Base-by-base conservation (phyloP, 805 yeast species). In the Wickerhamomyces chaumierensis region DNA sequence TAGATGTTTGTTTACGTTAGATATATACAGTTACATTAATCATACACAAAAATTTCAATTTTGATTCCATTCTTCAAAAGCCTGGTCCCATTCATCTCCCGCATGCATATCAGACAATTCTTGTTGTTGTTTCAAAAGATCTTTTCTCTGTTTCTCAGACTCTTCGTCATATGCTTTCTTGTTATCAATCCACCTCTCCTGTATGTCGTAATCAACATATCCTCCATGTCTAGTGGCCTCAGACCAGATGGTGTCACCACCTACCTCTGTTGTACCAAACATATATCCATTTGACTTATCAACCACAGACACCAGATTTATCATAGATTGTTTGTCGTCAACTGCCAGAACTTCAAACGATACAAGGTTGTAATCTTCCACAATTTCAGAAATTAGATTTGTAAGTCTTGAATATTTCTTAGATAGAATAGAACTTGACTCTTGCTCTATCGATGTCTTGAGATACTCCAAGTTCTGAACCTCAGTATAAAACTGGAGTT, bases 231-330 rank as follows among this genome's bases (percentile, higher is more conserved):
- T 69, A 1, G 90, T 73, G 1, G 96, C 95, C 49, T 90, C 95
- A n/a, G 87, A 83, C 98, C 98, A 92, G 2, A 92, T 77, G 0
- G 90, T 75, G 54, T 92, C 99, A n/a, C 97, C 98, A 2, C 96
- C 95, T 7, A 90, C 69, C 49, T 92, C 99, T 23, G 87, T 83
- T 1, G 88, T 67, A 0, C 99, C 99, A 63, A 85, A 86, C 48
- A 83, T 71, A 55, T 92, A 92, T 0, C 99, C 99, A 49, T 81
- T 84, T 3, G 96, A 90, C 55, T 83, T 88, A 54, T 92, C 99
- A 9, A 92, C 75, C 2, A 75, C 66, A 14, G 81, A 68, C 34
- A 92, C 68, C 29, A 92, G 59, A 37, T 80, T 71, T 23, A 92
- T 88, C 97, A 92, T 92, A 25, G 92, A 77, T 42, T 78, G 75